Evolutionary conservation across 2,329 filamentous ascomycete genomes (phyloP).

Genomic region (Aspergillaceae sp.): DNA sequence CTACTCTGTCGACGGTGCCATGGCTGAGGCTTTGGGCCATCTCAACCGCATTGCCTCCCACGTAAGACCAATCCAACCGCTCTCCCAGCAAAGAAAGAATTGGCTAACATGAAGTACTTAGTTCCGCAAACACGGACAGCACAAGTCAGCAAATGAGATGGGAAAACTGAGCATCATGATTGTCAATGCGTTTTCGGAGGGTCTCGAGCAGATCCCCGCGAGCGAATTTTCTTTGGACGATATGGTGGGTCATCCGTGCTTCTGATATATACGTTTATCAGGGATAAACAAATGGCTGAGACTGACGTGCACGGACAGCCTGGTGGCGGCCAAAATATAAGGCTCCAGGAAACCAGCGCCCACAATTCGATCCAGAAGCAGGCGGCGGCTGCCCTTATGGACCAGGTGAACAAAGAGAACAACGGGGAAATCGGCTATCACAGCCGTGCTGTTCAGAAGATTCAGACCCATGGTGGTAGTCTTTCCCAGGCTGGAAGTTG

Average conservation of each 20-base stretch:
- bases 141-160: slow-evolving; percentile 27
- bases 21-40: slow-evolving; percentile 21
- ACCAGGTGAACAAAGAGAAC: slow-evolving; percentile 8
- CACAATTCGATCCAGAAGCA: slow-evolving; percentile 8
- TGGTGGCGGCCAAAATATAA: neutral
- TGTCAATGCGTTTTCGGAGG: slow-evolving; percentile 24
- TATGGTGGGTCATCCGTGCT: slow-evolving; percentile 7
- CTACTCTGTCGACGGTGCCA: slow-evolving; percentile 18
- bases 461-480: slow-evolving; percentile 2
- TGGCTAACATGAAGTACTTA: slow-evolving; percentile 5
- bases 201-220: slow-evolving; percentile 15
- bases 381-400: slow-evolving; percentile 6
- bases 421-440: slow-evolving; percentile 2
- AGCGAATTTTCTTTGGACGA: slow-evolving; percentile 11
- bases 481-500: slow-evolving; percentile 11
- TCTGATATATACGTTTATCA: too few relatives aligned
- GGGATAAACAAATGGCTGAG: too few relatives aligned
- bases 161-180: slow-evolving; percentile 26
- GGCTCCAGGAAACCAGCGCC: neutral
- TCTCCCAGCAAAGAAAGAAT: neutral
- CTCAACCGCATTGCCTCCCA: slow-evolving; percentile 19
- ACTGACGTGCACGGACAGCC: slow-evolving; percentile 3
- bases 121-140: slow-evolving; percentile 23
- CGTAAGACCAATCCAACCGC: slow-evolving; percentile 11
- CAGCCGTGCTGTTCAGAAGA: slow-evolving; percentile 2